Evolutionary conservation across 352 stramenopile genomes (phyloP), one percentile per base, ranked within the genome.

Genomic region (Phytophthora meadii): DNA sequence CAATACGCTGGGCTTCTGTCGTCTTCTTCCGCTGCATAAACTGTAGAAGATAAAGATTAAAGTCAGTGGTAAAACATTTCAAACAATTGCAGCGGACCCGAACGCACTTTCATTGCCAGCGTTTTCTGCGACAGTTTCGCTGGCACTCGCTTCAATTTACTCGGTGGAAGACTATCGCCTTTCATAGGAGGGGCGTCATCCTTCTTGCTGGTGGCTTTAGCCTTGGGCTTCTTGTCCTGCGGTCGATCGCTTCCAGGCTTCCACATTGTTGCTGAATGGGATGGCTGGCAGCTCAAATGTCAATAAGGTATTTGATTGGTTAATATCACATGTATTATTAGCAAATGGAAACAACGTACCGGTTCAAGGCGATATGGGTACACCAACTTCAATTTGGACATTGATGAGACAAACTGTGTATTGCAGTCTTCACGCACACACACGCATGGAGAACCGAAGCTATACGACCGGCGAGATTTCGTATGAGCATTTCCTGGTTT

Each of bases 21-120:
- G 76, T 79, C 60, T 87, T 89, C 72, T 95, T 95, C 41, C 87
- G 83, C 54, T 95, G 87, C 87, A 95, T 95, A 52, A 95, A 95
- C 87, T 94, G 68, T 25, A 46, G 40, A 54, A 7, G 58, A 11
- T 24, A 41, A 27, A n/a, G 30, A 11, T 1, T 6, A 44, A 44
- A 17, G 11, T 50, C 24, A 37, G n/a, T 40, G 17, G 17, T 36
- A 24, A 8, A 32, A 17, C 30, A 28, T 0, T n/a, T 3, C 15
- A 8, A 28, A 37, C 45, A 19, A 25, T 15, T 48, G 25, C 17
- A 40, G 37, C 4, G 10, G 17, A 34, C 14, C 12, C 10, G 30
- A 17, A 32, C 51, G 39, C 27, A 74, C 70, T 81, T 95, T 95
- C 87, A 95, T 95, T 15, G 87, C 87, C 36, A 95, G 71, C 37